These are phyloP conservation scores for Escallonia rubra DNA, from an alignment of 129 eudicot genomes.

Conservation along the genomic window DNA sequence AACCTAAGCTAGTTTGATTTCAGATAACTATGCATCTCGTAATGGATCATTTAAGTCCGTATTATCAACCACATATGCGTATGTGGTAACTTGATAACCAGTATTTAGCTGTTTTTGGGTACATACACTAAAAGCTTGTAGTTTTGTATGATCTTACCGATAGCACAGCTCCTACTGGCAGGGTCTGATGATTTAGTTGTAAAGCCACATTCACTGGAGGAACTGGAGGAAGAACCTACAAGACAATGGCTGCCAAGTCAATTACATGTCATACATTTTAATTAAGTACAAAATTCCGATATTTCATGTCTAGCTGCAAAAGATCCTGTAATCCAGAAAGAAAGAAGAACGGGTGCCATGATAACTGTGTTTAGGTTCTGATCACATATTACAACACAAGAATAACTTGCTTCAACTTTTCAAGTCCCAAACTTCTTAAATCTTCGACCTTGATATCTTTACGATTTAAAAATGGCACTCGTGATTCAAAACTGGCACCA, in stretches of 20 bases:
- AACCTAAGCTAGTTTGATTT: not conserved
- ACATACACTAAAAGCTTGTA: not conserved
- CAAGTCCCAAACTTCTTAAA: no score
- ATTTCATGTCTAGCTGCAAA: not conserved
- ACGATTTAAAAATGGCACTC: no score
- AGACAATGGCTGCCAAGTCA: not conserved
- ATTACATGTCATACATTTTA: not conserved
- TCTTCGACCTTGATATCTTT: no score
- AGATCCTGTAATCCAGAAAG: not conserved
- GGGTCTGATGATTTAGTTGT: constrained; percentile 65
- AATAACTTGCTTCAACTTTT: no score
- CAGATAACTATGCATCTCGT: not conserved
- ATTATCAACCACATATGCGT: no score
- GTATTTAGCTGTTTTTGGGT: no score
- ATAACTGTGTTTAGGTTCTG: no score
- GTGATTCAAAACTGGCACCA: no score
- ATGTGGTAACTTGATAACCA: no score
- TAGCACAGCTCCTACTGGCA: constrained; percentile 70
- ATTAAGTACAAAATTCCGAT: not conserved
- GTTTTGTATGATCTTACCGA: constrained; percentile 46
- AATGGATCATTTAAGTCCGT: not conserved
- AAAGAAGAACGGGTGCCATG: not conserved
- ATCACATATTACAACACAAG: no score
- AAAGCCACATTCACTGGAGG: constrained; percentile 64
- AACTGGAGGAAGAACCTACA: constrained; percentile 85